These are phyloP conservation scores for Sclerotinia trifoliorum DNA, from an alignment of 2,329 filamentous ascomycete species.

Conservation along the genomic window DNA sequence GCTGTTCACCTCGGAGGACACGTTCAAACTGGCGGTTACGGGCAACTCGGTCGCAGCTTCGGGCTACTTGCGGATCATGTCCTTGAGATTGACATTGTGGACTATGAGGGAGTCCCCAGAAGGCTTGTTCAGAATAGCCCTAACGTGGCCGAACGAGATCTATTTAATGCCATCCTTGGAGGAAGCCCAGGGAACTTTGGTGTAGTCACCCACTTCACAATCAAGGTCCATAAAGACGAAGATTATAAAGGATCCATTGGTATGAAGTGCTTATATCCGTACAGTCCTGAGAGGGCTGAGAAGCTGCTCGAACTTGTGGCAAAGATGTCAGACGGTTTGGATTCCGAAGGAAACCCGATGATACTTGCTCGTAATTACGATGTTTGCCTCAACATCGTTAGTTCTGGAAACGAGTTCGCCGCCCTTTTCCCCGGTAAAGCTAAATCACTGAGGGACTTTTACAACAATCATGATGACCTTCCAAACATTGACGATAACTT, in stretches of 20 bases:
- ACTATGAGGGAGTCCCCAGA: constrained; percentile 35
- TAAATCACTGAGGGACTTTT: constrained; percentile 16
- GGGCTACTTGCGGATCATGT: constrained; percentile 41
- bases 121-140: constrained; percentile 28
- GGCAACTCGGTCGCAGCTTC: constrained; percentile 49
- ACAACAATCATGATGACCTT: not conserved
- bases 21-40: constrained; percentile 50
- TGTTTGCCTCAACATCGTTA: constrained; percentile 49
- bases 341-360: constrained; percentile 16
- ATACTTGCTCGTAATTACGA: constrained; percentile 48
- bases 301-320: constrained; percentile 44
- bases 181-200: constrained; percentile 41
- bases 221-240: constrained; percentile 44
- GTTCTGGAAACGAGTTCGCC: constrained; percentile 41
- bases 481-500: not conserved
- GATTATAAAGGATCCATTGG: constrained; percentile 45
- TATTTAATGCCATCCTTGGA: constrained; percentile 40
- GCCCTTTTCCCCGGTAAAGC: constrained; percentile 40
- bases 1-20: constrained; percentile 48
- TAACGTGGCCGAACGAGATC: constrained; percentile 33
- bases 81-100: constrained; percentile 36
- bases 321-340: constrained; percentile 46
- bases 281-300: constrained; percentile 43
- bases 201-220: constrained; percentile 40
- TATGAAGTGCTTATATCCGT: constrained; percentile 46